Evolutionary conservation across 192 early-diverging fungal species (phyloP), one percentile per base, ranked within the genome.

Genomic region (Diversispora epigaea): DNA sequence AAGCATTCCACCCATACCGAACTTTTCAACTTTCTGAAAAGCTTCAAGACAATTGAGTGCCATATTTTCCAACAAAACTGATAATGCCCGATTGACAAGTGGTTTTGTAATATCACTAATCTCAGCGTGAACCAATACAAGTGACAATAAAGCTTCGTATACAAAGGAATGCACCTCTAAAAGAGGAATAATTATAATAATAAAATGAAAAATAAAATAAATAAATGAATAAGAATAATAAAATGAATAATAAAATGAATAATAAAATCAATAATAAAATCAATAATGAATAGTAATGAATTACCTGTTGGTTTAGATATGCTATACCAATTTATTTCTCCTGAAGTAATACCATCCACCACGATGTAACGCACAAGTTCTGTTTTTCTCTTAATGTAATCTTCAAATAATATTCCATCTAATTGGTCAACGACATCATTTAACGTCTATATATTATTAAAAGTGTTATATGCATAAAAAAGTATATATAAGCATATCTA

Each of bases 91-190:
- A 76, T 86, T 84, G 9, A 97, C 87, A 17, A 99, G 83, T 21
- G 87, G 88, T 67, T 92, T 88, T 25, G 92, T 91, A 21, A 95
- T 86, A 77, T 91, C 93, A 58, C 86, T 94, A 61, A 99, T 90
- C 81, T 95, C 88, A 0, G 97, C 90, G 76, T 99, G 97, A 3
- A 93, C 90, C 76, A 94, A 85, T 11, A 99, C 97, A 60, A 99
- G 77, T 52, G 85, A 86, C 68, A 96, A 85, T 70, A 99, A 78
- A 44, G 94, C 90, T 72, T 96, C 92, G 43, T 91, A 92, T 44
- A 93, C 91, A 82, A 95, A 95, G 6, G 94, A 86, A 67, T 96
- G 91, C 8, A 96, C 92, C 74, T 95, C 94, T 92, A 64, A 22
- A n/a, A 47, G 73, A 66, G 21, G 47, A 32, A 32, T 11, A 64